Conservation (phyloP, 2,329 filamentous ascomycete genomes). For the Colletotrichum sojae region DNA sequence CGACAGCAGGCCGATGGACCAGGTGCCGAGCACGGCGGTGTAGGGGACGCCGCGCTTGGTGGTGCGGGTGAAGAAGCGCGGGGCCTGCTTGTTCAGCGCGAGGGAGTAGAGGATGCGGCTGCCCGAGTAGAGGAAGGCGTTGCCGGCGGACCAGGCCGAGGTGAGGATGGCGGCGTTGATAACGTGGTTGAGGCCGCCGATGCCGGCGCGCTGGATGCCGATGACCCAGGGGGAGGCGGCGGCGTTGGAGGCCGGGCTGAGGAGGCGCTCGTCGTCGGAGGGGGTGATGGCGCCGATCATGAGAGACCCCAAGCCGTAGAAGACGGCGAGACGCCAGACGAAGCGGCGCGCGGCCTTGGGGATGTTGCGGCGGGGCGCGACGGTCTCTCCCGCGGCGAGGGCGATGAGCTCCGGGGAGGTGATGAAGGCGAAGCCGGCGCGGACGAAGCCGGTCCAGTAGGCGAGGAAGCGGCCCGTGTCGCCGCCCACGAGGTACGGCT, state of each 20-base stretch:
- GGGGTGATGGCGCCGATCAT: conserved; percentile 74
- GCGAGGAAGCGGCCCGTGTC: conserved; percentile 69
- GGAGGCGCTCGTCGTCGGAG: conserved; percentile 74
- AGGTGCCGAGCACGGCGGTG: conserved; percentile 66
- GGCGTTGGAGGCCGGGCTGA: conserved; percentile 70
- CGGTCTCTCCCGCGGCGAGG: conserved; percentile 75
- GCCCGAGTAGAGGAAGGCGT: conserved; percentile 75
- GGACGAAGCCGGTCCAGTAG: conserved; percentile 70
- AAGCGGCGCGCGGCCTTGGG: conserved; percentile 75
- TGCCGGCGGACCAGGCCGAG: conserved; percentile 75
- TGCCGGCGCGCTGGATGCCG: conserved; percentile 77
- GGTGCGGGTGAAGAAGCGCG: conserved; percentile 71
- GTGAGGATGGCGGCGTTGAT: conserved; percentile 79
- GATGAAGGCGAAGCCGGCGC: conserved; percentile 74
- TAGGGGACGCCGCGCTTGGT: conserved; percentile 74
- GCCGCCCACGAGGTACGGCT: conserved; percentile 61
- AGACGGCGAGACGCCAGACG: conserved; percentile 73
- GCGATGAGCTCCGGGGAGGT: conserved; percentile 74
- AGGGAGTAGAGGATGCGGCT: conserved; percentile 80
- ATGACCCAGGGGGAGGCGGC: conserved; percentile 75
- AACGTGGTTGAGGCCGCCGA: conserved; percentile 73
- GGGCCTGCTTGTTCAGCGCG: conserved; percentile 76
- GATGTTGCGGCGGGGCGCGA: conserved; percentile 75
- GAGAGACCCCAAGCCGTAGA: conserved; percentile 75
- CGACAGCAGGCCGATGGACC: conserved; percentile 74